Evolutionary conservation across 1,284 basidiomycete genomes (phyloP).

Genomic region (Singerocomus inundabilis): DNA sequence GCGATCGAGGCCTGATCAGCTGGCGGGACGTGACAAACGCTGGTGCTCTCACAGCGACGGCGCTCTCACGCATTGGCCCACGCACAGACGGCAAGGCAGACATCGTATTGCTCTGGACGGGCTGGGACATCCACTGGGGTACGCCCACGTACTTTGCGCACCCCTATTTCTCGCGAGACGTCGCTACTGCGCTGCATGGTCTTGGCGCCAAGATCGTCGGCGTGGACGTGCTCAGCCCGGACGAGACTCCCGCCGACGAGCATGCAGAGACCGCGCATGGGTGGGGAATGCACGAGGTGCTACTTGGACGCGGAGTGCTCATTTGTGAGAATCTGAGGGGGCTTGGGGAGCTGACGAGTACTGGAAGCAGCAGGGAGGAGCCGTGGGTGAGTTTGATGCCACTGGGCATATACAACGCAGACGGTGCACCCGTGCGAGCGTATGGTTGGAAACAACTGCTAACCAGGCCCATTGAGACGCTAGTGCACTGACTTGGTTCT

Average conservation of each 20-base stretch:
- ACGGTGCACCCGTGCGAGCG: conserved; percentile 66
- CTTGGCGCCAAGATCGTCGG: conserved; percentile 56
- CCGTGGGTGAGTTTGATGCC: conserved; percentile 56
- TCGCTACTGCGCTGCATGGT: conserved; percentile 47
- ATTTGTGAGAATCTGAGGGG: conserved; percentile 69
- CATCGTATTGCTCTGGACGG: conserved; percentile 54
- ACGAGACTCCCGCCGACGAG: conserved; percentile 47
- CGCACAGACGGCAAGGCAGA: conserved; percentile 37
- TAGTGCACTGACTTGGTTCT: too few relatives aligned
- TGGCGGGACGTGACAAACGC: conserved; percentile 42
- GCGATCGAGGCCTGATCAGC: conserved; percentile 44
- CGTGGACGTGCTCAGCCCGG: conserved; percentile 62
- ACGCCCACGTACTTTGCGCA: conserved; percentile 55
- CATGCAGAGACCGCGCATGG: conserved; percentile 10
- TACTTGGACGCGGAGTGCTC: conserved; percentile 56
- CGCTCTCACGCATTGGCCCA: conserved; percentile 22
- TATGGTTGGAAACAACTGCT: conserved; percentile 44
- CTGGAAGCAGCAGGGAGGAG: conserved; percentile 14
- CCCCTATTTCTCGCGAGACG: conserved; percentile 57
- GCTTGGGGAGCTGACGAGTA: conserved; percentile 39
- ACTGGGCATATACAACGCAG: conserved; percentile 52
- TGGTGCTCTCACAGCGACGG: not conserved
- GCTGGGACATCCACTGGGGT: conserved; percentile 59
- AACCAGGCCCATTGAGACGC: too few relatives aligned
- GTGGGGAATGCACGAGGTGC: conserved; percentile 49